A percentile compares a stretch with the other conserved stretches of the same genome.
These are phyloP conservation scores for Mycena floridula DNA, from an alignment of 768 basidiomycete genomes.

Conservation along the genomic window DNA sequence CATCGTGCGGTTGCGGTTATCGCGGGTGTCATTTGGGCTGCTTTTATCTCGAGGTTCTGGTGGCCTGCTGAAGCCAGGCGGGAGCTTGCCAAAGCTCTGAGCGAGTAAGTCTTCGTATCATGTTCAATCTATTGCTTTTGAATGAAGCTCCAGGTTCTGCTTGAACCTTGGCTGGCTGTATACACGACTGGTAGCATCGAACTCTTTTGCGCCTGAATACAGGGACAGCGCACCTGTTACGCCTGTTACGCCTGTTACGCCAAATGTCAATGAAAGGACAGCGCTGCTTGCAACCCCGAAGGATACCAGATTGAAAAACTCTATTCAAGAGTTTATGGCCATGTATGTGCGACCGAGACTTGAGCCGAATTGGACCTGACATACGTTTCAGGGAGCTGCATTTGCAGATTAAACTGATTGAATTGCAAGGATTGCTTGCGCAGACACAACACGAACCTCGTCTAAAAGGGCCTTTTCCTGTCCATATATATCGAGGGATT, in stretches of 20 bases:
- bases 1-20: conserved; percentile 79
- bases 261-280: neutral
- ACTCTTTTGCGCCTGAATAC: conserved; percentile 62
- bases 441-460: conserved; percentile 93
- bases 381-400: conserved; percentile 75
- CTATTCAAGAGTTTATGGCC: conserved; percentile 84
- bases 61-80: conserved; percentile 94
- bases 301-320: conserved; percentile 42
- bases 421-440: conserved; percentile 76
- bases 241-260: too few species aligned
- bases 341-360: conserved; percentile 47
- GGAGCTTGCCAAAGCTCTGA: conserved; percentile 77
- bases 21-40: conserved; percentile 84
- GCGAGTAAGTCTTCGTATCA: conserved; percentile 55
- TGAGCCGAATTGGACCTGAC: neutral
- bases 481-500: conserved; percentile 75
- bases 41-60: conserved; percentile 83
- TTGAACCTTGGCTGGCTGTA: conserved; percentile 94
- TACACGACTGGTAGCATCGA: conserved; percentile 82
- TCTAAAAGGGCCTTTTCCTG: conserved; percentile 92
- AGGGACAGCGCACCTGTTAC: conserved; percentile 9
- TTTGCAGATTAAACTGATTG: conserved; percentile 85
- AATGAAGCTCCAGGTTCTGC: conserved; percentile 57
- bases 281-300: neutral
- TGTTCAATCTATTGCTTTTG: neutral